These are phyloP conservation scores for Gossypium australe DNA, from an alignment of 345 rosid genomes.

Conservation along the genomic window DNA sequence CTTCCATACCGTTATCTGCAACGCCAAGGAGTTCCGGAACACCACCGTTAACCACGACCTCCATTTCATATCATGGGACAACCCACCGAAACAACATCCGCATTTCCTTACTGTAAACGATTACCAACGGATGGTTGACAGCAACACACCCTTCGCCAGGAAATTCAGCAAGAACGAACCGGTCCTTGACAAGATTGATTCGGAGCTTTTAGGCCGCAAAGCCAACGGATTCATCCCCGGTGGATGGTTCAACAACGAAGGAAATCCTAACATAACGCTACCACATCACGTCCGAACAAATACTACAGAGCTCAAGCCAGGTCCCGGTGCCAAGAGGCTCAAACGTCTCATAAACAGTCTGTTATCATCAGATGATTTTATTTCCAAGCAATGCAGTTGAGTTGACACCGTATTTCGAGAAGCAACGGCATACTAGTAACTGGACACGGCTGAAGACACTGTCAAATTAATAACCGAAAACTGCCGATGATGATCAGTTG, in stretches of 20 bases:
- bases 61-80: slow-evolving; percentile 94
- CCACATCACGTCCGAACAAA: slow-evolving; percentile 17
- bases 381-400: slow-evolving; percentile 46
- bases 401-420: slow-evolving; percentile 17
- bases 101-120: slow-evolving; percentile 65
- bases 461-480: not conserved
- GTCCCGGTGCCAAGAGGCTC: slow-evolving; percentile 67
- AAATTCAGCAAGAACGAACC: slow-evolving; percentile 62
- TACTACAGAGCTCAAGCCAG: slow-evolving; percentile 51
- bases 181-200: slow-evolving; percentile 76
- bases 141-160: slow-evolving; percentile 81
- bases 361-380: slow-evolving; percentile 50
- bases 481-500: not conserved
- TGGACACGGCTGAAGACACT: not conserved
- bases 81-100: slow-evolving; percentile 90
- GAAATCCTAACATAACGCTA: slow-evolving; percentile 19
- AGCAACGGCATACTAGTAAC: not conserved
- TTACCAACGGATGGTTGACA: slow-evolving; percentile 59
- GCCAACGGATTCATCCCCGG: slow-evolving; percentile 55
- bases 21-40: slow-evolving; percentile 59
- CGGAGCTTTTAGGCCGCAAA: slow-evolving; percentile 53
- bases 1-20: slow-evolving; percentile 89
- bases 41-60: slow-evolving; percentile 83
- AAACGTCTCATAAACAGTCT: slow-evolving; percentile 44
- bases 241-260: slow-evolving; percentile 51